These are phyloP conservation scores for Diaporthe batatas DNA, from an alignment of 2,329 filamentous ascomycete genomes.

Conservation along the genomic window DNA sequence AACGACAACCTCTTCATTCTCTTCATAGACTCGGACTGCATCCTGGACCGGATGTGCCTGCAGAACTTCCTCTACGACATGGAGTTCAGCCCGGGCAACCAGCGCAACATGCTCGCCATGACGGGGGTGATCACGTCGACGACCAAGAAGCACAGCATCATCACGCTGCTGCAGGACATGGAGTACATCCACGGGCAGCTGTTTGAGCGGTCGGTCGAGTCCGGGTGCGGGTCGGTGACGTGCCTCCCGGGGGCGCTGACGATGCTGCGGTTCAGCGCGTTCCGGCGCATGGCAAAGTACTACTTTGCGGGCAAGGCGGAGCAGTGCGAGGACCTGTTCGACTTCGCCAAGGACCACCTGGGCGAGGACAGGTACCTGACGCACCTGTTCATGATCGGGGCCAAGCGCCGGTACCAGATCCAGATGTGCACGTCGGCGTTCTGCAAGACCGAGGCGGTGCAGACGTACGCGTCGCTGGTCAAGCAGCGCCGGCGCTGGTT, in stretches of 20 bases:
- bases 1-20: slow-evolving; percentile 96
- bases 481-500: slow-evolving; percentile 98
- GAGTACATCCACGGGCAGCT: slow-evolving; percentile 98
- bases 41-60: slow-evolving; percentile 89
- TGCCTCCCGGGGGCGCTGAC: slow-evolving; percentile 96
- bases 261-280: slow-evolving; percentile 95
- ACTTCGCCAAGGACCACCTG: slow-evolving; percentile 94
- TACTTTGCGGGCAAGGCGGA: slow-evolving; percentile 98
- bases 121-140: slow-evolving; percentile 97
- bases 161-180: slow-evolving; percentile 96
- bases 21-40: slow-evolving; percentile 98
- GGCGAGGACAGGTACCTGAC: slow-evolving; percentile 98
- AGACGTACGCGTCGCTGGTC: slow-evolving; percentile 85
- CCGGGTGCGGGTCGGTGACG: slow-evolving; percentile 92
- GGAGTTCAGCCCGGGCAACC: slow-evolving; percentile 94
- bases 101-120: slow-evolving; percentile 95
- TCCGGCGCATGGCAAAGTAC: slow-evolving; percentile 96
- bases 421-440: slow-evolving; percentile 98
- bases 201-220: slow-evolving; percentile 95
- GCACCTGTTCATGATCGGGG: slow-evolving; percentile 98
- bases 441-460: slow-evolving; percentile 97
- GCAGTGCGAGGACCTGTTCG: slow-evolving; percentile 94
- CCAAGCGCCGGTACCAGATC: slow-evolving; percentile 92
- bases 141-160: slow-evolving; percentile 86
- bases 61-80: slow-evolving; percentile 99